Evolutionary conservation across 2,329 filamentous ascomycete genomes (phyloP).

Genomic region (Epichloe sylvatica): DNA sequence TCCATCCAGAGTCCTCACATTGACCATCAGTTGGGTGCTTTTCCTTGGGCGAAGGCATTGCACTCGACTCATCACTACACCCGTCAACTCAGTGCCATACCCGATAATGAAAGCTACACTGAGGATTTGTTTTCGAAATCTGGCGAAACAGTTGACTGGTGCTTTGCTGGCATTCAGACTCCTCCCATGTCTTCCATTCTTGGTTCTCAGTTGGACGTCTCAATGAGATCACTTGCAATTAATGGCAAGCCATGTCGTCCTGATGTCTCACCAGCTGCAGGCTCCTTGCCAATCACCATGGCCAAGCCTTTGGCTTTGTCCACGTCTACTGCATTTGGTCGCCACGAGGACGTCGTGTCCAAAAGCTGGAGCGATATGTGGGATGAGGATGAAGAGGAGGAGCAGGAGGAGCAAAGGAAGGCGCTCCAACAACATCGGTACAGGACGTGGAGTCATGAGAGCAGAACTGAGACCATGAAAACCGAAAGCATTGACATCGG

Average conservation of each 20-base stretch:
- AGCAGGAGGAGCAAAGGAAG: slow-evolving; percentile 50
- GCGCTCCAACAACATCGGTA: slow-evolving; percentile 53
- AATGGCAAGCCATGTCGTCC: slow-evolving; percentile 23
- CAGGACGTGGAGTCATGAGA: slow-evolving; percentile 68
- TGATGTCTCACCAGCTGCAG: slow-evolving; percentile 45
- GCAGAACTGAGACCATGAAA: slow-evolving; percentile 27
- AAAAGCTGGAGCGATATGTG: slow-evolving; percentile 99
- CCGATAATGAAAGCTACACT: slow-evolving; percentile 62
- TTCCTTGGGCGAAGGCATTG: slow-evolving; percentile 89
- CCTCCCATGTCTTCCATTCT: slow-evolving; percentile 74
- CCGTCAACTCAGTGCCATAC: slow-evolving; percentile 78
- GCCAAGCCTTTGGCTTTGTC: slow-evolving; percentile 59
- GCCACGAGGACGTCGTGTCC: slow-evolving; percentile 64
- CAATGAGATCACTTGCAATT: slow-evolving; percentile 60
- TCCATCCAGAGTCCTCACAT: slow-evolving; percentile 80
- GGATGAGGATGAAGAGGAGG: slow-evolving; percentile 78
- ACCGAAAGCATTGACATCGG: slow-evolving; percentile 10
- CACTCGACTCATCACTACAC: slow-evolving; percentile 55
- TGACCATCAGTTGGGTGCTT: slow-evolving; percentile 53
- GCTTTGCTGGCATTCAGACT: slow-evolving; percentile 59
- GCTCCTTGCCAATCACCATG: slow-evolving; percentile 65
- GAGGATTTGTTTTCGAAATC: slow-evolving; percentile 80
- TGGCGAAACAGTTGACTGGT: slow-evolving; percentile 62
- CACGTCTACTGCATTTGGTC: slow-evolving; percentile 68
- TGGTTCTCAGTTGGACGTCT: slow-evolving; percentile 68